Evolutionary conservation across 176 grass and related monocot genomes (phyloP).

Genomic region (Eragrostis curvula): DNA sequence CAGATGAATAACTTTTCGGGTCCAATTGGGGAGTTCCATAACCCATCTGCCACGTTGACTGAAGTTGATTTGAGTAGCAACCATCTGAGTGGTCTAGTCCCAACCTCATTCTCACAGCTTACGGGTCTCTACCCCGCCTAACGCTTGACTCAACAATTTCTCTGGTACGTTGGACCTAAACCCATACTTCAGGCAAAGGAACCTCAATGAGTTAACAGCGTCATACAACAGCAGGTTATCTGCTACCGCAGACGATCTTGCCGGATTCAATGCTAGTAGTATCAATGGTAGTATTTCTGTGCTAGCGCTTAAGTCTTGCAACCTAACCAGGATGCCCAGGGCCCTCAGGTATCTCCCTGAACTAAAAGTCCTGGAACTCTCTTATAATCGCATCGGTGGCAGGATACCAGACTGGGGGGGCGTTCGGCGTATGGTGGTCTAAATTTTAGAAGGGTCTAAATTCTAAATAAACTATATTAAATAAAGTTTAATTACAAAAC

Average conservation of each 20-base stretch:
- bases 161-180: conserved; percentile 36
- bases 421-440: too few species aligned
- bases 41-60: background rate
- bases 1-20: conserved; percentile 27
- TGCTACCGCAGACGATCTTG: conserved; percentile 1
- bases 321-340: background rate
- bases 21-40: background rate
- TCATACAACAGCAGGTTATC: conserved; percentile 24
- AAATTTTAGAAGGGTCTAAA: too few species aligned
- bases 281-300: background rate
- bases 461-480: too few species aligned
- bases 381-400: conserved; percentile 53
- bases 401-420: conserved; percentile 49
- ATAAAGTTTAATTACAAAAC: too few species aligned
- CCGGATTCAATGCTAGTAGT: too few species aligned
- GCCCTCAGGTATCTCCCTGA: conserved; percentile 33
- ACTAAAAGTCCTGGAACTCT: conserved; percentile 45
- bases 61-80: background rate
- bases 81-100: background rate
- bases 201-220: background rate
- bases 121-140: background rate
- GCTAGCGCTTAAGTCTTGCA: background rate
- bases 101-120: conserved; percentile 5
- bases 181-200: conserved; percentile 23
- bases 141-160: conserved; percentile 24